Percentiles rank a stretch among this genome's conserved stretches.
Evolutionary conservation across 148 eudicot genomes (phyloP).

Genomic region (Chenopodium berlandieri): DNA sequence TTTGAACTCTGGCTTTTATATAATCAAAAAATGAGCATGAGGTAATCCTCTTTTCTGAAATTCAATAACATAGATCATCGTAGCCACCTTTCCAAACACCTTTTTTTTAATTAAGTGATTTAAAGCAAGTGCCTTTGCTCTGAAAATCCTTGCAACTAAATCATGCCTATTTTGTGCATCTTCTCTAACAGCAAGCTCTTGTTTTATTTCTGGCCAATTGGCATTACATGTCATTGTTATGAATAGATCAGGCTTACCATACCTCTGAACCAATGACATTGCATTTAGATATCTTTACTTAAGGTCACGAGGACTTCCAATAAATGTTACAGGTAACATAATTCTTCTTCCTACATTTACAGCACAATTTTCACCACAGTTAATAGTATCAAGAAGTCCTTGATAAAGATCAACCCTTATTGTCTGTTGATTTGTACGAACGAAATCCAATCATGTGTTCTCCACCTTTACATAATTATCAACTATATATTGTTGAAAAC

Average conservation of each 20-base stretch:
- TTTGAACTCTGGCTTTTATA: neutral
- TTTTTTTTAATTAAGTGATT: neutral
- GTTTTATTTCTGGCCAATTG: neutral
- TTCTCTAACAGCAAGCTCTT: neutral
- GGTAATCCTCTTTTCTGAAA: conserved; percentile 8
- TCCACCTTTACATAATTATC: conserved; percentile 15
- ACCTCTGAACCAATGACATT: neutral
- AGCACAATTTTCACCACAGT: neutral
- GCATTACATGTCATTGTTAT: neutral
- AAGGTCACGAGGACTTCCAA: neutral
- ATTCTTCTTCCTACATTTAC: neutral
- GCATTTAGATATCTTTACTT: neutral
- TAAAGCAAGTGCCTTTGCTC: neutral
- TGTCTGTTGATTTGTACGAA: neutral
- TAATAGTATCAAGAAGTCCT: neutral
- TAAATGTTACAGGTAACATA: neutral
- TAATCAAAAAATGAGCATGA: neutral
- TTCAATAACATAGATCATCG: neutral
- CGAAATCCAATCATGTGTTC: neutral
- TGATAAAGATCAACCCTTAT: conserved; percentile 11
- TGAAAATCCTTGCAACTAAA: neutral
- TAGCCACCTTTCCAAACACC: neutral
- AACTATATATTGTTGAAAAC: neutral
- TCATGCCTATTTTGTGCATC: neutral
- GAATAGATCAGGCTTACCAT: neutral